These are phyloP conservation scores for Aspergillus sclerotioniger DNA, from an alignment of 495 filamentous ascomycete genomes.

Conservation along the genomic window DNA sequence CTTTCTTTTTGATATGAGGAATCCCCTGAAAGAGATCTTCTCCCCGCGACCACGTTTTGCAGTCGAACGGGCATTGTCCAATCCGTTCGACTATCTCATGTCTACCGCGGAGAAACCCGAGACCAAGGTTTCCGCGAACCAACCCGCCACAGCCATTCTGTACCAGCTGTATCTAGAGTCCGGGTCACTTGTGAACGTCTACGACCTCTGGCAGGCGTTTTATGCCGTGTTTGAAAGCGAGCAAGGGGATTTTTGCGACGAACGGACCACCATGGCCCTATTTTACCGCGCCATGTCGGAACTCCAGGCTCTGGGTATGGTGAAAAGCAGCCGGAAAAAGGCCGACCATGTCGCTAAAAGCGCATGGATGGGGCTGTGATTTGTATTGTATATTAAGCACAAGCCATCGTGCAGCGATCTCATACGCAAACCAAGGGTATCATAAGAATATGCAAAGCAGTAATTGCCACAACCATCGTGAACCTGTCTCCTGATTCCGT, in stretches of 20 bases:
- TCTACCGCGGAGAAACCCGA: constrained; percentile 49
- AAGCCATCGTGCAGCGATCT: not conserved
- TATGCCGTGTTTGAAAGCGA: constrained; percentile 69
- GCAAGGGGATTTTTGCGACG: constrained; percentile 47
- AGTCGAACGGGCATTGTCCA: constrained; percentile 75
- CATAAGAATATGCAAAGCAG: constrained; percentile 17
- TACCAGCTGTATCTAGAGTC: constrained; percentile 93
- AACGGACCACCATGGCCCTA: constrained; percentile 57
- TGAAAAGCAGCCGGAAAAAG: constrained; percentile 89
- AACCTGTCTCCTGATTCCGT: no score
- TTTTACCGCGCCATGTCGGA: constrained; percentile 87
- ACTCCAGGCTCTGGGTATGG: constrained; percentile 76
- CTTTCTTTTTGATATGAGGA: constrained; percentile 78
- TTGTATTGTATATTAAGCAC: not conserved
- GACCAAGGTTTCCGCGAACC: constrained; percentile 52
- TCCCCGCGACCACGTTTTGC: constrained; percentile 73
- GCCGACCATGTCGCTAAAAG: constrained; percentile 86
- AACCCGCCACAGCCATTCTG: constrained; percentile 76
- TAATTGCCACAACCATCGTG: not conserved
- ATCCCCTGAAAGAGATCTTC: constrained; percentile 79
- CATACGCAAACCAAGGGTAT: constrained; percentile 14
- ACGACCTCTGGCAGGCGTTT: constrained; percentile 89
- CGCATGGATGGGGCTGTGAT: constrained; percentile 63
- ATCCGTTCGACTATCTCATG: constrained; percentile 82
- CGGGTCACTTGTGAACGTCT: constrained; percentile 80